These are phyloP conservation scores for Gracilaria caudata DNA, from an alignment of 23 red algal species.

Conservation along the genomic window DNA sequence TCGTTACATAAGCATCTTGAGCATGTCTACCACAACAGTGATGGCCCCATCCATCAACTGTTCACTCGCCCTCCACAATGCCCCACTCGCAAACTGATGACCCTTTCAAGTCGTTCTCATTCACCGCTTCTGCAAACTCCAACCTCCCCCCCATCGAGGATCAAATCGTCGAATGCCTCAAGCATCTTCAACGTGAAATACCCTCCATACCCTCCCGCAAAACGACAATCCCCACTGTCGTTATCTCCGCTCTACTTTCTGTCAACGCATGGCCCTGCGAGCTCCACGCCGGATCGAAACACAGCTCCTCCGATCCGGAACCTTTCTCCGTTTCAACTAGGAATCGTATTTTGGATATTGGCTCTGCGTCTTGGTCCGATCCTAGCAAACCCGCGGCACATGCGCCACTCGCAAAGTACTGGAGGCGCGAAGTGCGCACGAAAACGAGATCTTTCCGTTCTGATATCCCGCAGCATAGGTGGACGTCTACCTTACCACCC, in stretches of 20 bases:
- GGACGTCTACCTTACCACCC: background rate
- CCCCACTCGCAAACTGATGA: background rate
- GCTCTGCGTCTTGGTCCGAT: background rate
- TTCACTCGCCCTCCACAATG: background rate
- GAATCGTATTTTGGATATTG: conserved; percentile 1
- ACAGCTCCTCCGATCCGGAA: background rate
- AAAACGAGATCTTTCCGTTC: background rate
- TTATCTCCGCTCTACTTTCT: conserved; percentile 13
- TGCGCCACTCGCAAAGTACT: background rate
- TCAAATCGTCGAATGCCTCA: background rate
- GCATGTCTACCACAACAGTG: background rate
- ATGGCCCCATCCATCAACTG: background rate
- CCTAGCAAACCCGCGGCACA: background rate
- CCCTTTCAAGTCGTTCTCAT: background rate
- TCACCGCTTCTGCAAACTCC: background rate
- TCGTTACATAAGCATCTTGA: background rate
- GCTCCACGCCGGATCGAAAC: background rate
- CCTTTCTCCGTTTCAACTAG: background rate
- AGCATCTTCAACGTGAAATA: conserved; percentile 9
- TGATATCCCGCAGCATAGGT: background rate
- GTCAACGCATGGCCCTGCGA: conserved; percentile 15
- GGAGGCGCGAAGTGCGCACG: background rate
- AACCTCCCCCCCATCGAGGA: background rate
- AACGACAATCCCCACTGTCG: conserved; percentile 5
- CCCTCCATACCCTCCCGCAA: background rate